These are phyloP conservation scores for Hansenula sp. DNA, from an alignment of 1,139 yeast genomes.

Conservation along the genomic window DNA sequence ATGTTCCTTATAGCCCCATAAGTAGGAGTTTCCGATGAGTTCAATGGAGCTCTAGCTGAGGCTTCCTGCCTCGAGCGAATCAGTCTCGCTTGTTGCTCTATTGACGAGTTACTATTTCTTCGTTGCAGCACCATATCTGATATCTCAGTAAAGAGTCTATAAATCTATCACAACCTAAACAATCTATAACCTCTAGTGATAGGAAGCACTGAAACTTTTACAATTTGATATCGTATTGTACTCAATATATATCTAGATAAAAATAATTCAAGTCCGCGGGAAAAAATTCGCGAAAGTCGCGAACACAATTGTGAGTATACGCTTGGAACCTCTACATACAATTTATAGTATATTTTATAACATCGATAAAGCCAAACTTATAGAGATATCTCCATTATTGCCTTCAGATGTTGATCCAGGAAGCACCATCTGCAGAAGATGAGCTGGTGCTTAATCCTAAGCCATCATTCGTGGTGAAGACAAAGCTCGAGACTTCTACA, in stretches of 20 bases:
- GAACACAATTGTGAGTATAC: too few relatives aligned
- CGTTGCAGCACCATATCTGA: conserved; percentile 2
- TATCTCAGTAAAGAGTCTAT: neutral
- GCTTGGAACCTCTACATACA: too few relatives aligned
- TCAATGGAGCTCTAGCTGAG: conserved; percentile 1
- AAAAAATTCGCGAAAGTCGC: too few relatives aligned
- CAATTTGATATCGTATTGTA: too few relatives aligned
- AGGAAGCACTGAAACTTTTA: too few relatives aligned
- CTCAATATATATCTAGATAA: too few relatives aligned
- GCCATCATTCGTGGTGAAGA: conserved; percentile 65
- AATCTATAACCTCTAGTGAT: too few relatives aligned
- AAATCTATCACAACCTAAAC: too few relatives aligned
- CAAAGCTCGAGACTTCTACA: conserved; percentile 31
- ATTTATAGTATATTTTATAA: too few relatives aligned
- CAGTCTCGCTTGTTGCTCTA: neutral
- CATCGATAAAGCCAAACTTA: too few relatives aligned
- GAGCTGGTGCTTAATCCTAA: conserved; percentile 36
- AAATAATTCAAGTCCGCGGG: too few relatives aligned
- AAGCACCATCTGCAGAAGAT: conserved; percentile 3
- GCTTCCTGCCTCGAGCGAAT: conserved; percentile 1
- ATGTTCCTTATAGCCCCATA: conserved; percentile 8
- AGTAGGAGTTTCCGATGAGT: neutral
- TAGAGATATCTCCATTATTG: neutral
- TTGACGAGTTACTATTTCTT: conserved; percentile 7
- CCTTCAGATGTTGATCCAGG: conserved; percentile 2